These are phyloP conservation scores for Brassica incana DNA, from an alignment of 345 rosid genomes.

Conservation along the genomic window DNA sequence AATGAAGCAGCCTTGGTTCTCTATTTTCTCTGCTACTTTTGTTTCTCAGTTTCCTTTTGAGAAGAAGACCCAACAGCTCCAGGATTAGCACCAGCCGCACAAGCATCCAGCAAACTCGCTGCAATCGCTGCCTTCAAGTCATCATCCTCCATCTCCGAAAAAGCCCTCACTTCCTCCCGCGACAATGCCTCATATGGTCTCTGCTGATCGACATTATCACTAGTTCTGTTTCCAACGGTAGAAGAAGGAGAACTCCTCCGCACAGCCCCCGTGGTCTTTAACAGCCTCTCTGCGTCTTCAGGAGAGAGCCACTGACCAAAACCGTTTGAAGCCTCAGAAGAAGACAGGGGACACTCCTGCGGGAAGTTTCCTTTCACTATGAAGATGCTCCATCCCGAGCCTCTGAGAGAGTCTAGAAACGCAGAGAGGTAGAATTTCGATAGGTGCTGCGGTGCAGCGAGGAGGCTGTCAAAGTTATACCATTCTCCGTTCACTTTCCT, in stretches of 20 bases:
- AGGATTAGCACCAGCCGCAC: conserved; percentile 42
- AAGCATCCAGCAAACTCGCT: conserved; percentile 78
- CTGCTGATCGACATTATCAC: conserved; percentile 36
- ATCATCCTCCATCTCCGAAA: conserved; percentile 65
- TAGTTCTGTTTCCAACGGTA: conserved; percentile 30
- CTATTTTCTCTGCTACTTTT: conserved; percentile 36
- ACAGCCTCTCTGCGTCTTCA: conserved; percentile 84
- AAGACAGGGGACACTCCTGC: conserved; percentile 64
- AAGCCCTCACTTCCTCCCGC: conserved; percentile 43
- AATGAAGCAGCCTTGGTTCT: conserved; percentile 22
- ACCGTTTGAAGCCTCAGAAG: conserved; percentile 72
- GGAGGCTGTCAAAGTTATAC: conserved; percentile 96
- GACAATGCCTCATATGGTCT: conserved; percentile 40
- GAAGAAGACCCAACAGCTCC: conserved; percentile 41
- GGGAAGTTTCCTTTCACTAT: conserved; percentile 89
- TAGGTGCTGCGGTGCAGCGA: conserved; percentile 82
- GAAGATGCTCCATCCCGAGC: conserved; percentile 94
- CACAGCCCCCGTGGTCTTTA: conserved; percentile 50
- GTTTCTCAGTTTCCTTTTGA: conserved; percentile 36
- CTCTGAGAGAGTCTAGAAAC: conserved; percentile 74
- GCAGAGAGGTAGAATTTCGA: conserved; percentile 92
- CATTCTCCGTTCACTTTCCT: conserved; percentile 87
- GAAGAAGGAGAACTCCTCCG: conserved; percentile 24
- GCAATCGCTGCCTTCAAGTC: conserved; percentile 90
- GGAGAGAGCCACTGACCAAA: conserved; percentile 91